These are phyloP conservation scores for Diospyros lotus DNA, from an alignment of 148 eudicot species.

Conservation along the genomic window DNA sequence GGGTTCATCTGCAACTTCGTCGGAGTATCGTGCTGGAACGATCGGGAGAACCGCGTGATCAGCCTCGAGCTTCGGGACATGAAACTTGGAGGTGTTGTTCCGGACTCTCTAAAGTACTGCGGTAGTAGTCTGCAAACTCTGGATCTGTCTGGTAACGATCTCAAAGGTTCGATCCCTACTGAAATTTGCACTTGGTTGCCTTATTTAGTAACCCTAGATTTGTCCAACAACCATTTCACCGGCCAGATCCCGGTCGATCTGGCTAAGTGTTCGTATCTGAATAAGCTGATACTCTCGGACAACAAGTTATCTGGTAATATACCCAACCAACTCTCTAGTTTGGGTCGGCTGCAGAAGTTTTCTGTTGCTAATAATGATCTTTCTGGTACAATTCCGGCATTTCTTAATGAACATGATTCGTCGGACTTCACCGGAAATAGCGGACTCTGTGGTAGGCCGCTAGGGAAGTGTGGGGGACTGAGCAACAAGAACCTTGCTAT, in stretches of 20 bases:
- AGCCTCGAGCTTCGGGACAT: conserved; percentile 38
- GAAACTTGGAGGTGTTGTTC: conserved; percentile 39
- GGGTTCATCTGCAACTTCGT: conserved; percentile 43
- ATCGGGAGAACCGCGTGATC: conserved; percentile 55
- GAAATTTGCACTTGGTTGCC: conserved; percentile 65
- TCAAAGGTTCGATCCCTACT: conserved; percentile 54
- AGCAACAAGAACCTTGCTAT: conserved; percentile 42
- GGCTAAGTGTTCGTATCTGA: conserved; percentile 51
- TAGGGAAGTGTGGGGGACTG: conserved; percentile 53
- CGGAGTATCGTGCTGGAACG: conserved; percentile 72
- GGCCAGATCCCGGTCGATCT: conserved; percentile 54
- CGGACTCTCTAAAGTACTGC: conserved; percentile 39
- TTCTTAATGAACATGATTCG: conserved; percentile 18
- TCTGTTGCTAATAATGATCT: conserved; percentile 38
- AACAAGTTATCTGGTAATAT: conserved; percentile 51
- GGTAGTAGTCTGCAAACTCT: conserved; percentile 44
- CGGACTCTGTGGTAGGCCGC: conserved; percentile 51
- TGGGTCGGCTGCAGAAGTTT: conserved; percentile 46
- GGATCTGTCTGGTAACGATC: conserved; percentile 38
- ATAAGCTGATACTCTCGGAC: conserved; percentile 31
- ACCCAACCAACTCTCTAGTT: conserved; percentile 38
- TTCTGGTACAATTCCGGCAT: conserved; percentile 47
- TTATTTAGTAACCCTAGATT: conserved; percentile 50
- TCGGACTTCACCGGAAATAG: conserved; percentile 40
- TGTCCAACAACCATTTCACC: conserved; percentile 41